Conservation (phyloP, 345 rosid species). For the Dimocarpus longan region DNA sequence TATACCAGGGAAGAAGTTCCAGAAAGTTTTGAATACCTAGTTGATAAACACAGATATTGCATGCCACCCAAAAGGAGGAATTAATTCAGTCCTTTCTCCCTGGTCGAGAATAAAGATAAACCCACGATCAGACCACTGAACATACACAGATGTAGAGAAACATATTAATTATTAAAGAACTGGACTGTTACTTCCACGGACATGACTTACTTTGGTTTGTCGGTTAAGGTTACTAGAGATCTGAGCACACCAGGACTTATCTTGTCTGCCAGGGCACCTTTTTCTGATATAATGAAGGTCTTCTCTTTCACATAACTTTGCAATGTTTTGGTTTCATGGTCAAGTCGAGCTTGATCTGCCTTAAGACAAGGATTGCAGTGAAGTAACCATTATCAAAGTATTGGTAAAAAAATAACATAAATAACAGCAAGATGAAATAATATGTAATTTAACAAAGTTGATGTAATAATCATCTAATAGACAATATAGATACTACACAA, state of each 20-base stretch:
- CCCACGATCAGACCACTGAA: not conserved
- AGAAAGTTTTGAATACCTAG: not conserved
- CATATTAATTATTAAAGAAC: not conserved
- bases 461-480: not conserved
- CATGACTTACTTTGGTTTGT: constrained; percentile 51
- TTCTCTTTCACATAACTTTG: constrained; percentile 79
- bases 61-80: constrained; percentile 1
- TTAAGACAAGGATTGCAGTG: constrained; percentile 11
- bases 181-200: not conserved
- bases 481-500: not conserved
- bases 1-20: not conserved
- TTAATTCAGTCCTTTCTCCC: not conserved
- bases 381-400: not conserved
- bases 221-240: constrained; percentile 64
- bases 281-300: constrained; percentile 61
- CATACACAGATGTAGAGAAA: not conserved
- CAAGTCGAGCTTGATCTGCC: constrained; percentile 61
- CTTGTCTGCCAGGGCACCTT: constrained; percentile 78
- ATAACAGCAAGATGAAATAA: not conserved
- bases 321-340: constrained; percentile 62
- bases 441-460: not conserved
- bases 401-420: not conserved
- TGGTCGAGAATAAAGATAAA: not conserved
- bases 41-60: not conserved
- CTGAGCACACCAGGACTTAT: constrained; percentile 60